Evolutionary conservation across 1,139 yeast species (phyloP), one percentile per base, ranked within the genome.

Genomic region (Pichia sp.): DNA sequence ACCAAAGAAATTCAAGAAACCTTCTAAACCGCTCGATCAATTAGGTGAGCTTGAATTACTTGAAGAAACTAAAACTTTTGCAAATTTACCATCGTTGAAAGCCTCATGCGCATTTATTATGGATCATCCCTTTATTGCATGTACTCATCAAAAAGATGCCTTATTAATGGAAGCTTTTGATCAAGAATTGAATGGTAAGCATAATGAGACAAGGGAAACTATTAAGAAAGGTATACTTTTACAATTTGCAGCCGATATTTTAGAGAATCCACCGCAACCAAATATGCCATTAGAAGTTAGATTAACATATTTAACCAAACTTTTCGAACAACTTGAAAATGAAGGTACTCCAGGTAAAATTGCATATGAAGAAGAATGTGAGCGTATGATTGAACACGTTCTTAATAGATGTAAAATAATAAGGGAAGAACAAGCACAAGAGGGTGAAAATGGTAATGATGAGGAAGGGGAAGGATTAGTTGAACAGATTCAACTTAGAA

Each of bases 161-260:
- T 73, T 93, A 45, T 69, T 89, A 58, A 89, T 91, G 96, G 79
- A 82, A 21, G 95, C 97, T 0, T 93, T 91, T 60, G 95, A 91
- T 54, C 68, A 71, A 41, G 88, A 88, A 59, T 69, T 89, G 46
- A 76, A 71, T 9, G 81, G 78, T 15, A 71, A 85, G 40, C 58
- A 73, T 0, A 46, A 50, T 5, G 58, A 62, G 12, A 77, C 89
- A 1, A 72, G 70, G 49, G 82, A 75, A 46, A 73, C 81, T 24
- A 79, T 91, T 35, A 84, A 79, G 57, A 94, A 86, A 56, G 81
- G 96, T 1, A 73, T 86, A 51, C 64, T 91, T 33, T 62, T 91
- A 45, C 95, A 88, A 56, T 91, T 86, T 59, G 66, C 88, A 36
- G 73, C 80, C 31, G 74, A 72, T 28, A 65, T 69, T 51, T 46